A percentile compares a stretch with the other conserved stretches of the same genome.
Conservation (phyloP, 2,329 filamentous ascomycete genomes). For the Fusarium sp. region DNA sequence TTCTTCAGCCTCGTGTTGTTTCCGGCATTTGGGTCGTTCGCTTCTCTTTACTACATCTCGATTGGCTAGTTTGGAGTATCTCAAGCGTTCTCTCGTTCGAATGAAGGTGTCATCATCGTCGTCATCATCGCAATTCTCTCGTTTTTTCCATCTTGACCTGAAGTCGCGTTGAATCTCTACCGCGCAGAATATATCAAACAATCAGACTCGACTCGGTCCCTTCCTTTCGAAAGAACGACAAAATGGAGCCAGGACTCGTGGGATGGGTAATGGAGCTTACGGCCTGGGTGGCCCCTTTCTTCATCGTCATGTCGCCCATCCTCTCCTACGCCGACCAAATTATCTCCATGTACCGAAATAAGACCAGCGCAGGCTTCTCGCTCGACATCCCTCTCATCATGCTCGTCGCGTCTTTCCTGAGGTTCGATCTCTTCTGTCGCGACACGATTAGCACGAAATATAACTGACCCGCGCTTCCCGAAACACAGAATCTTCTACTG, state of each 20-base stretch:
- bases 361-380: slow-evolving; percentile 74
- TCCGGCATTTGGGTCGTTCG: not conserved
- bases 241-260: slow-evolving; percentile 26
- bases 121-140: slow-evolving; percentile 1
- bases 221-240: not conserved
- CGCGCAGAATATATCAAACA: not conserved
- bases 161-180: slow-evolving; percentile 3
- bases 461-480: slow-evolving; percentile 33
- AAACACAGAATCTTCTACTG: slow-evolving; percentile 72
- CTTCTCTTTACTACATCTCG: not conserved
- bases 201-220: not conserved
- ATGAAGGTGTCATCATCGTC: slow-evolving; percentile 9
- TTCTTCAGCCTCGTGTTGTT: not conserved
- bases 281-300: slow-evolving; percentile 69
- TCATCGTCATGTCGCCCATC: slow-evolving; percentile 71
- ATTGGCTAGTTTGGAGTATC: not conserved
- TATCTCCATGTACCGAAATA: slow-evolving; percentile 70
- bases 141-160: not conserved
- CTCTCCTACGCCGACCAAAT: slow-evolving; percentile 74
- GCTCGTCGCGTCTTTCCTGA: slow-evolving; percentile 73
- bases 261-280: slow-evolving; percentile 48
- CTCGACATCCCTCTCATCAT: slow-evolving; percentile 78
- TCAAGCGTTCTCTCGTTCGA: slow-evolving; percentile 1
- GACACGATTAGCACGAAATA: not conserved
- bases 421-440: slow-evolving; percentile 53